These are phyloP conservation scores for Gracilaria gracilis DNA, from an alignment of 23 red algal species.

Conservation along the genomic window DNA sequence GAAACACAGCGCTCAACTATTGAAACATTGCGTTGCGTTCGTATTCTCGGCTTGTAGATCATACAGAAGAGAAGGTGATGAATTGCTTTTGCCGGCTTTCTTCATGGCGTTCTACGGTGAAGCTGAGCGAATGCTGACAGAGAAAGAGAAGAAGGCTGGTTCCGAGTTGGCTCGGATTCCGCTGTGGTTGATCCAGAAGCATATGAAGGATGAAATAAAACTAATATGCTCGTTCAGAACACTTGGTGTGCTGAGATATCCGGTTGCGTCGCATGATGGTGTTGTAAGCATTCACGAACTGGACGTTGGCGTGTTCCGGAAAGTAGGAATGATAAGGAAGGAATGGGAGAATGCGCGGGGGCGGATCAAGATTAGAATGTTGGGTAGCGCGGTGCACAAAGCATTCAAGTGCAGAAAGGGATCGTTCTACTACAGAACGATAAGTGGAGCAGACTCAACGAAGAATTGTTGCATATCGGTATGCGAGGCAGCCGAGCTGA, in stretches of 20 bases:
- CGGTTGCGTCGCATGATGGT: neutral
- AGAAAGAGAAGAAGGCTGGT: neutral
- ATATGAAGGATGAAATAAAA: neutral
- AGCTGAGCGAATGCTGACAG: neutral
- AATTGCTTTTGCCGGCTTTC: neutral
- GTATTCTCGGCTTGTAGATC: neutral
- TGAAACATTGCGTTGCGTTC: conserved; percentile 5
- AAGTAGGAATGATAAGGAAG: neutral
- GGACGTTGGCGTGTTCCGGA: neutral
- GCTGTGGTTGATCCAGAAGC: neutral
- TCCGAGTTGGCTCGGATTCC: neutral
- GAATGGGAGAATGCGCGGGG: neutral
- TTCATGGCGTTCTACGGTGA: neutral
- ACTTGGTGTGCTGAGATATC: neutral
- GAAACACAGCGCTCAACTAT: neutral
- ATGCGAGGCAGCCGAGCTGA: neutral
- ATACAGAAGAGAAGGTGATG: neutral
- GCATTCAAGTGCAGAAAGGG: neutral
- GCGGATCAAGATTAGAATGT: neutral
- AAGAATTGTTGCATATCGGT: neutral
- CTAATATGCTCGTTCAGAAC: neutral
- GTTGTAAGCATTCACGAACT: neutral
- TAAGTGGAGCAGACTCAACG: neutral
- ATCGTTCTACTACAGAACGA: conserved; percentile 5
- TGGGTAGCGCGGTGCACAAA: neutral